Evolutionary conservation across 768 basidiomycete genomes (phyloP).

Genomic region (Hortiboletus campestris): DNA sequence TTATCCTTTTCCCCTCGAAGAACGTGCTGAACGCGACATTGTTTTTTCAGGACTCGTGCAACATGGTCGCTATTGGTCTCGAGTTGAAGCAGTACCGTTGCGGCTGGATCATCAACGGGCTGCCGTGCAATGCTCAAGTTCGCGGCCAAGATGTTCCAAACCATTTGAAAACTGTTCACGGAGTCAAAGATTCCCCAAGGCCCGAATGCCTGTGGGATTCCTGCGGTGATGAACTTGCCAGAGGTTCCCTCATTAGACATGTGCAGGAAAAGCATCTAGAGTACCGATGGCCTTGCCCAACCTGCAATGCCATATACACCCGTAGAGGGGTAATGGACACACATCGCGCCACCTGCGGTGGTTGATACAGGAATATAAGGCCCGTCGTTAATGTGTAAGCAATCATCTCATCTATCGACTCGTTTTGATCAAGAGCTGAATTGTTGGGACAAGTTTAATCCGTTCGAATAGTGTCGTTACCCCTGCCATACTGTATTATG

Average conservation of each 20-base stretch:
- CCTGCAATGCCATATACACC: constrained; percentile 15
- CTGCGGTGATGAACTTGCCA: constrained; percentile 17
- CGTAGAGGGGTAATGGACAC: constrained; percentile 18
- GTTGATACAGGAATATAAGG: not conserved
- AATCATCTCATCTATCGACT: not conserved
- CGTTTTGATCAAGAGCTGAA: not conserved
- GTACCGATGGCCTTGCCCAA: constrained; percentile 23
- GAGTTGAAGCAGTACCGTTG: constrained; percentile 3
- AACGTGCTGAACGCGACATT: not conserved
- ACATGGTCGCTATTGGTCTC: constrained; percentile 6
- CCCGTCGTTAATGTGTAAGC: constrained; percentile 3
- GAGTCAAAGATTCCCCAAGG: not conserved
- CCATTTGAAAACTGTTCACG: constrained; percentile 17
- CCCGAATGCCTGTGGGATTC: constrained; percentile 15
- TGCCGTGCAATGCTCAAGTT: constrained; percentile 6
- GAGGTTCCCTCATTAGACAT: constrained; percentile 18
- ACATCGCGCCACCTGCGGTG: constrained; percentile 15
- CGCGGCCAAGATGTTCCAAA: constrained; percentile 14
- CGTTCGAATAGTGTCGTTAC: not conserved
- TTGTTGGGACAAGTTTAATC: not conserved
- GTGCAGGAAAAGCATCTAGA: constrained; percentile 25
- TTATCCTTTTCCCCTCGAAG: not conserved
- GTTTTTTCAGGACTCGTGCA: constrained; percentile 7
- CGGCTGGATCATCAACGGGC: constrained; percentile 12
- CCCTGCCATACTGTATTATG: not conserved